Evolutionary conservation across 2,329 filamentous ascomycete species (phyloP), one percentile per base, ranked within the genome.

Genomic region (Penicillium palitans): DNA sequence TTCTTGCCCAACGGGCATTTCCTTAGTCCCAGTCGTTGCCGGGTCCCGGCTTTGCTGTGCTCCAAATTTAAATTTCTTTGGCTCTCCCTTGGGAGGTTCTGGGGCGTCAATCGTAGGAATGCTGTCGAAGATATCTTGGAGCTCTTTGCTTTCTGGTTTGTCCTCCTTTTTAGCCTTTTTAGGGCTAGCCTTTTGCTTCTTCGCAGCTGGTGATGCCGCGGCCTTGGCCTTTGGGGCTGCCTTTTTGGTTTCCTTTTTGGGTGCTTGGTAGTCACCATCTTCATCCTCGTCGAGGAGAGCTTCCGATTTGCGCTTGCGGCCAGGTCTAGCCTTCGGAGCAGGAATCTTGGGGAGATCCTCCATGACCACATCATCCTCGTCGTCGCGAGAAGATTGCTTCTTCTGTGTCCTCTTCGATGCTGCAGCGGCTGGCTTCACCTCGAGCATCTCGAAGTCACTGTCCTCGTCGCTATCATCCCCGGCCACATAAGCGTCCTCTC

Each of bases 61-160:
- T 64, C 84, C 85, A 81, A 86, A 98, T 71, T 96, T 87, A 67
- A 93, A 97, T 68, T 96, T 97, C 49, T 78, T 80, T 25, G 79
- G 79, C 63, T 86, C 83, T 0, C 85, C 84, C 55, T 88, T 82
- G 2, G 93, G 93, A 42, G 95, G 93, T 4, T 91, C 90, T 6
- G 95, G 95, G 24, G 95, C 83, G 58, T 88, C 82, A 42, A 99
- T 85, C 1, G 86, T 90, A 6, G 91, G 90, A 59, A 99, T 93
- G 66, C 87, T 91, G 71, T 96, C 88, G 33, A 98, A 84, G 46
- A 99, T 97, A 49, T 88, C 86, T 73, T 96, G 87, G 21, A 96
- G 86, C 24, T 85, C 83, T 17, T 88, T 82, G 68, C 86, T 87
- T 68, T 96, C 91, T 2, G 83, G 76, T 7, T 81, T 80, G 3